Evolutionary conservation across 2,329 filamentous ascomycete genomes (phyloP).

Genomic region (Coniochaeta prunicola): DNA sequence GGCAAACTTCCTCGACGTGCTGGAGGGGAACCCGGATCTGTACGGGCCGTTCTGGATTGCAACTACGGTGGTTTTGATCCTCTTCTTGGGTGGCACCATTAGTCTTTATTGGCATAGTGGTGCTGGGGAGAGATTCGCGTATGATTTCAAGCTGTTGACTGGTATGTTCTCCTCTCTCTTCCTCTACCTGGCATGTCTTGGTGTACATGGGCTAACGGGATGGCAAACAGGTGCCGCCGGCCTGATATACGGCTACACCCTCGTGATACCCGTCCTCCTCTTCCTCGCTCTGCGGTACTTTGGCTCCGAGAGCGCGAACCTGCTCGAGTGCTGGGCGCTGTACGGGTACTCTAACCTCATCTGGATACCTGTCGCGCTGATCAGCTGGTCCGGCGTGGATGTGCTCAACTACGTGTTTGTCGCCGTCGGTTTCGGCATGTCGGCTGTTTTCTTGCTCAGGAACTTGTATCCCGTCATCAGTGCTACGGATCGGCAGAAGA

Average conservation of each 20-base stretch:
- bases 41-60: slow-evolving; percentile 99
- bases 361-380: slow-evolving; percentile 90
- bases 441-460: slow-evolving; percentile 74
- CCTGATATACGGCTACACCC: slow-evolving; percentile 91
- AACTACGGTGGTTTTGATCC: slow-evolving; percentile 89
- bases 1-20: slow-evolving; percentile 90
- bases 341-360: slow-evolving; percentile 97
- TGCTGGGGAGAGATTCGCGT: slow-evolving; percentile 66
- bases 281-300: slow-evolving; percentile 93
- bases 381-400: slow-evolving; percentile 80
- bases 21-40: slow-evolving; percentile 93
- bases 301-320: slow-evolving; percentile 83
- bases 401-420: slow-evolving; percentile 94
- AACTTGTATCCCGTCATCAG: slow-evolving; percentile 89
- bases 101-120: slow-evolving; percentile 48
- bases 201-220: slow-evolving; percentile 6
- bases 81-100: slow-evolving; percentile 93
- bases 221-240: slow-evolving; percentile 64
- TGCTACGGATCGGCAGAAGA: slow-evolving; percentile 86
- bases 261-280: slow-evolving; percentile 73
- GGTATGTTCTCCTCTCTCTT: slow-evolving; percentile 40
- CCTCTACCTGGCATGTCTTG: slow-evolving; percentile 1
- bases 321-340: slow-evolving; percentile 90
- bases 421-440: slow-evolving; percentile 73
- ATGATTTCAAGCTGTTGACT: slow-evolving; percentile 84